A percentile compares a stretch with the other conserved stretches of the same genome.
phyloP scores from a whole-genome alignment of 2,329 filamentous ascomycete genomes.

The Paraphoma chrysanthemicola region DNA sequence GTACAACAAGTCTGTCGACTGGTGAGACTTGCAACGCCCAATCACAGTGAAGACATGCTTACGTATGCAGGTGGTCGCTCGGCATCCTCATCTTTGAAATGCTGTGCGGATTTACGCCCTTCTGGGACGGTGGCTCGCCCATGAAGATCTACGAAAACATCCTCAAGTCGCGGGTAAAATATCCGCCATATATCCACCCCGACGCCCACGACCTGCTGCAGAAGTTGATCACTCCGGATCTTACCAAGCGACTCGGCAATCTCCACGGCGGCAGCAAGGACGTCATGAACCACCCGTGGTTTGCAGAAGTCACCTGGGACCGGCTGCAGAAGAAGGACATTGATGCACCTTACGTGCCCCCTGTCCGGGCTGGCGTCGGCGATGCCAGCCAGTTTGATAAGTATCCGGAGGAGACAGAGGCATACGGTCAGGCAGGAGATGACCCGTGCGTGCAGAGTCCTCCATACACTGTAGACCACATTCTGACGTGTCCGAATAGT shows the following conservation, averaged over 20 bases:
- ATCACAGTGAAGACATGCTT: neutral
- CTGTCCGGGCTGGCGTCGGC: conserved; percentile 89
- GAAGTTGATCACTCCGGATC: conserved; percentile 89
- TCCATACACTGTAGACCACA: conserved; percentile 29
- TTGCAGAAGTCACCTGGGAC: conserved; percentile 97
- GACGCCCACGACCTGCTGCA: conserved; percentile 93
- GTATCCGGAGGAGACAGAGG: conserved; percentile 95
- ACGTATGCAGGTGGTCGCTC: conserved; percentile 82
- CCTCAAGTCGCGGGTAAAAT: conserved; percentile 92
- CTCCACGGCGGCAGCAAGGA: conserved; percentile 88
- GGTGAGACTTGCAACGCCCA: conserved; percentile 65
- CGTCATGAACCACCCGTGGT: conserved; percentile 96
- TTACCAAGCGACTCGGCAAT: conserved; percentile 95
- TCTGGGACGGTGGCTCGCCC: conserved; percentile 96
- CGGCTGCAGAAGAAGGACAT: conserved; percentile 93
- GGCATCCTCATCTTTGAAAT: conserved; percentile 99
- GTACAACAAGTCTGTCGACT: conserved; percentile 99
- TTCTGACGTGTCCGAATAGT: conserved; percentile 43
- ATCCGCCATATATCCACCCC: conserved; percentile 91
- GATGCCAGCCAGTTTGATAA: conserved; percentile 98
- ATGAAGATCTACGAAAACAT: conserved; percentile 99
- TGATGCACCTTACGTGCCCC: conserved; percentile 95
- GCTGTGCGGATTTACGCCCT: conserved; percentile 98
- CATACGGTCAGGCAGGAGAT: conserved; percentile 78
- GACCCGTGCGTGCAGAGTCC: conserved; percentile 77